Conservation (phyloP, 441 rosid species). For the Euphorbia celastroides region DNA sequence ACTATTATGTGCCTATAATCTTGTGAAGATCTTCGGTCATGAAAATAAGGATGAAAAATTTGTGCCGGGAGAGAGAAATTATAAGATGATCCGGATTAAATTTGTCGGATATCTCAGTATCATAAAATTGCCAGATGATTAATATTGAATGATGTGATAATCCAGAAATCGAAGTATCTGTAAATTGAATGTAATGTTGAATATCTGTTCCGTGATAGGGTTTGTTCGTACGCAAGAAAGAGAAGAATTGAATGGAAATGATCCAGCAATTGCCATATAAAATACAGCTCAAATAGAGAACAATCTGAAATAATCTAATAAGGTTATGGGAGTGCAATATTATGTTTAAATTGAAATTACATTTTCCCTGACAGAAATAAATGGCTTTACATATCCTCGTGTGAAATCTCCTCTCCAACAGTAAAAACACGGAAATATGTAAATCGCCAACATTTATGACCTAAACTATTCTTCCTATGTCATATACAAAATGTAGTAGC, state of each 20-base stretch:
- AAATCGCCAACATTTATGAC: background rate
- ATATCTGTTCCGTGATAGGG: no score
- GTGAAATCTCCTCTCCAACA: no score
- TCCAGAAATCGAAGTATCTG: no score
- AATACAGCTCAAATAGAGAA: no score
- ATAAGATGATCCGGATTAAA: background rate
- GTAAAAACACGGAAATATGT: background rate
- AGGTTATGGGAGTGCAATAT: background rate
- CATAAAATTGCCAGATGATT: no score
- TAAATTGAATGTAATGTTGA: no score
- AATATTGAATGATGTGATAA: no score
- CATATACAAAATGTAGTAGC: background rate
- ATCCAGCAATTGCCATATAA: conserved; percentile 92
- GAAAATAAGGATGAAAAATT: background rate
- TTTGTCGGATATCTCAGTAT: background rate
- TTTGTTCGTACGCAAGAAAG: conserved; percentile 31
- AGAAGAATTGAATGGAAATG: conserved; percentile 94
- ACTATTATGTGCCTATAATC: background rate
- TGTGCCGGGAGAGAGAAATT: background rate
- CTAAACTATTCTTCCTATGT: background rate
- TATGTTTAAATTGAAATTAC: background rate
- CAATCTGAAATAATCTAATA: no score
- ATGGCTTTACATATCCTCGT: background rate
- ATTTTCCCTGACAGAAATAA: background rate
- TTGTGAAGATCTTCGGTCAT: background rate